A percentile compares a stretch with the other conserved stretches of the same genome.
Conservation (phyloP, 139 green algal species). For the Closterium sp. region DNA sequence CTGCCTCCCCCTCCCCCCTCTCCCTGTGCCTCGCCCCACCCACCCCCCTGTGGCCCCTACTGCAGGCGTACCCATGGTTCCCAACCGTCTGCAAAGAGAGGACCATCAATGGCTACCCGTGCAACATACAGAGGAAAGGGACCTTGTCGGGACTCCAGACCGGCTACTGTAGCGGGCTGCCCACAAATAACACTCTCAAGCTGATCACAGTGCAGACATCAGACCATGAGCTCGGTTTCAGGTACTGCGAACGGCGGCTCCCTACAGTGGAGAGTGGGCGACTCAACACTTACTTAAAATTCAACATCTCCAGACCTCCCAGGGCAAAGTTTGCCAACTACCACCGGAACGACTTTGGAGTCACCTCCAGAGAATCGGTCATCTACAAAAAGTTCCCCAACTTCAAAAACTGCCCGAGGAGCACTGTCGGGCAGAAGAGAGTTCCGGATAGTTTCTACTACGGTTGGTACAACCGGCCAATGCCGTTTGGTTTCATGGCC, state of each 20-base stretch:
- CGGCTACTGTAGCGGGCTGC: neutral
- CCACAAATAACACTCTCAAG: neutral
- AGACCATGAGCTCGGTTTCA: neutral
- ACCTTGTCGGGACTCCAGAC: neutral
- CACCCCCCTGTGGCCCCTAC: too few species aligned
- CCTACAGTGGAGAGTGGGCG: neutral
- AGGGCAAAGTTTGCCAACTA: neutral
- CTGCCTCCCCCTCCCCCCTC: too few species aligned
- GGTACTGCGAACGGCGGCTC: neutral
- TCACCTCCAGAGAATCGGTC: neutral
- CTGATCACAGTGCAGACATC: neutral
- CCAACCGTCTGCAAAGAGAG: too few species aligned
- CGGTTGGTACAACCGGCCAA: neutral
- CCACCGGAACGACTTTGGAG: neutral
- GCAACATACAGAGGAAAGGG: neutral
- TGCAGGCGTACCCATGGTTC: too few species aligned
- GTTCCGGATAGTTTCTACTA: neutral
- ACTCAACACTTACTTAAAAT: neutral
- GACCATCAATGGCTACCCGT: neutral
- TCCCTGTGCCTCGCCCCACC: too few species aligned
- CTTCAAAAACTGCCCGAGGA: neutral
- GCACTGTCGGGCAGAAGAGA: neutral
- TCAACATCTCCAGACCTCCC: neutral
- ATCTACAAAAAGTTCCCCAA: neutral
- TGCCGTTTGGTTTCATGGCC: neutral